phyloP scores from a whole-genome alignment of 352 stramenopile species.

The Saprolegnia parasitica region DNA sequence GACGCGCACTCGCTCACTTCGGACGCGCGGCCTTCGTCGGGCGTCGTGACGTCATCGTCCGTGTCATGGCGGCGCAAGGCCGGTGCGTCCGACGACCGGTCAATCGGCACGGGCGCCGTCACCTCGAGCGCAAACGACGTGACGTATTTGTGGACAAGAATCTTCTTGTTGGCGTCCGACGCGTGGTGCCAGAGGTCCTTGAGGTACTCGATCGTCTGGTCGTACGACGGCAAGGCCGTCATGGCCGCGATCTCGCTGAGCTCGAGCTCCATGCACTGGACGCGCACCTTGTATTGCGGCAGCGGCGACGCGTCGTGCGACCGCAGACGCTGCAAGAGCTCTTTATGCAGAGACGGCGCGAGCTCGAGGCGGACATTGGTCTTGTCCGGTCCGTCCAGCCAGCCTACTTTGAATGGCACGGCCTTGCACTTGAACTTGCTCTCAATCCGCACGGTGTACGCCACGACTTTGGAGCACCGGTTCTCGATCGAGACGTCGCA shows the following conservation, averaged over 20 bases:
- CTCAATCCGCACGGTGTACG: slow-evolving; percentile 20
- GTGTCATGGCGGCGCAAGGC: background rate
- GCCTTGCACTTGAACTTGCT: slow-evolving; percentile 26
- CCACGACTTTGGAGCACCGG: slow-evolving; percentile 1
- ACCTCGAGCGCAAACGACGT: slow-evolving; percentile 11
- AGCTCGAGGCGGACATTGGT: slow-evolving; percentile 13
- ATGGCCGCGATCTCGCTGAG: background rate
- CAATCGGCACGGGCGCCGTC: background rate
- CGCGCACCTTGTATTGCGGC: slow-evolving; percentile 17
- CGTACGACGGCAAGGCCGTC: background rate
- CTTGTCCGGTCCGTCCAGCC: background rate
- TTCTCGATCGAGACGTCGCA: slow-evolving; percentile 15
- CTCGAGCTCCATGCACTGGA: slow-evolving; percentile 22
- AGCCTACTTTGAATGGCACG: slow-evolving; percentile 13
- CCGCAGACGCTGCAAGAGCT: background rate
- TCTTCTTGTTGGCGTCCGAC: background rate
- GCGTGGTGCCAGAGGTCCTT: slow-evolving; percentile 20
- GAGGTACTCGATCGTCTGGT: slow-evolving; percentile 6
- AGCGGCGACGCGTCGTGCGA: background rate
- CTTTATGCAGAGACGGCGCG: slow-evolving; percentile 7
- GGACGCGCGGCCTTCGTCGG: background rate
- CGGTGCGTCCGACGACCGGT: background rate
- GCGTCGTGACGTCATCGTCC: background rate
- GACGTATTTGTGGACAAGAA: slow-evolving; percentile 26
- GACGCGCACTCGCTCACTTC: slow-evolving; percentile 19